Percentiles rank a stretch among this genome's conserved stretches.
Conservation (phyloP, 2,329 filamentous ascomycete genomes). For the Claviceps paspali region DNA sequence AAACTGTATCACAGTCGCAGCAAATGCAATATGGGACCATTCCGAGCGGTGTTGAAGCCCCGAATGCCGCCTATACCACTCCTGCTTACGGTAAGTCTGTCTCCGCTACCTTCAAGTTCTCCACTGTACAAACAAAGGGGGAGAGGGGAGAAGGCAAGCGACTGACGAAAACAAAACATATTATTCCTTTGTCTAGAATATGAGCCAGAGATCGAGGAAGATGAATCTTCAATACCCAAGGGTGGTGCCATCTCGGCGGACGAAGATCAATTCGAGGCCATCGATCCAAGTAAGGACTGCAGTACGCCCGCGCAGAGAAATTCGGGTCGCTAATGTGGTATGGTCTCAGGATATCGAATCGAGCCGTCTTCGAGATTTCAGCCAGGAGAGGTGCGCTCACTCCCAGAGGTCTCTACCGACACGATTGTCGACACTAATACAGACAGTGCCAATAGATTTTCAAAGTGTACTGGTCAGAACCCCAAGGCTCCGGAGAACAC, state of each 20-base stretch:
- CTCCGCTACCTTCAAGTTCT: too few relatives aligned
- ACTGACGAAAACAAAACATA: too few relatives aligned
- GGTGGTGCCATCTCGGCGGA: neutral
- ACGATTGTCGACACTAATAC: slow-evolving; percentile 1
- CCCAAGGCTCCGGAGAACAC: slow-evolving; percentile 23
- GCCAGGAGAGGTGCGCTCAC: slow-evolving; percentile 24
- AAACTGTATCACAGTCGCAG: neutral
- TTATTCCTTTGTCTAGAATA: slow-evolving; percentile 1
- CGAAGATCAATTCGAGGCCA: slow-evolving; percentile 9
- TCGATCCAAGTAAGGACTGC: slow-evolving; percentile 22
- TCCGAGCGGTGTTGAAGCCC: neutral
- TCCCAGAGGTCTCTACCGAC: too few relatives aligned
- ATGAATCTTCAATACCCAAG: neutral
- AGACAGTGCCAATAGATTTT: slow-evolving; percentile 30
- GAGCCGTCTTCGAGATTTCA: slow-evolving; percentile 23
- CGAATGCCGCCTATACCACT: neutral
- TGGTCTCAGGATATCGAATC: slow-evolving; percentile 22
- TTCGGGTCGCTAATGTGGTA: neutral
- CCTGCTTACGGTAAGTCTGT: slow-evolving; percentile 1
- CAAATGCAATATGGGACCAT: neutral
- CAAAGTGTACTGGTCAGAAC: slow-evolving; percentile 40
- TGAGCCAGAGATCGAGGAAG: slow-evolving; percentile 4
- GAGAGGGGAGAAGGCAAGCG: too few relatives aligned
- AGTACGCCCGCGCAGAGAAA: too few relatives aligned
- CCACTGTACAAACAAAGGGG: too few relatives aligned